A percentile compares a stretch with the other conserved stretches of the same genome.
Conservation (phyloP, 768 basidiomycete species). For the Tylopilus sp. region DNA sequence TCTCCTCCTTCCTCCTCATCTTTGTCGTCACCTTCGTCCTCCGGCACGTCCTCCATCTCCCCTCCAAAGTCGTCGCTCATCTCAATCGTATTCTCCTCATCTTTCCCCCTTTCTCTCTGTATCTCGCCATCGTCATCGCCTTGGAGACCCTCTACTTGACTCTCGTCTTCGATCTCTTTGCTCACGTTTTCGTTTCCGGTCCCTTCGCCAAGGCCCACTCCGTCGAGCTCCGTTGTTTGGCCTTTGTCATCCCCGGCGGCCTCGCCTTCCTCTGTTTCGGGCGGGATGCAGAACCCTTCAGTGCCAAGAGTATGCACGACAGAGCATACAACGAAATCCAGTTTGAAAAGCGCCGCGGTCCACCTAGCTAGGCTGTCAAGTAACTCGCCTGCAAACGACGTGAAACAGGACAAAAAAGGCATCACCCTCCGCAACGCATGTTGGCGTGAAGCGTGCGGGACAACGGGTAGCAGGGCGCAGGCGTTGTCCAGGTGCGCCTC, state of each 20-base stretch:
- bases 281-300: slow-evolving; percentile 92
- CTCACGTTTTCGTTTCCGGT: slow-evolving; percentile 83
- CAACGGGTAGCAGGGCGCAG: slow-evolving; percentile 37
- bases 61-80: slow-evolving; percentile 91
- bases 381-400: slow-evolving; percentile 52
- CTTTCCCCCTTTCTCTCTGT: slow-evolving; percentile 40
- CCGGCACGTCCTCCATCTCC: slow-evolving; percentile 75
- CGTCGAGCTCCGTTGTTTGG: slow-evolving; percentile 50
- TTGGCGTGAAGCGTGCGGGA: slow-evolving; percentile 32
- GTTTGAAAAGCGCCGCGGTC: slow-evolving; percentile 79
- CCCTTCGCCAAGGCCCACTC: slow-evolving; percentile 88
- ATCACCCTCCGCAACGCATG: slow-evolving; percentile 44
- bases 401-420: slow-evolving; percentile 74
- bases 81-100: slow-evolving; percentile 79
- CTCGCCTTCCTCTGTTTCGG: slow-evolving; percentile 60
- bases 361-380: slow-evolving; percentile 57
- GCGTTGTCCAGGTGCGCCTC: slow-evolving; percentile 38
- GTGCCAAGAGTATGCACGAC: slow-evolving; percentile 69
- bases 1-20: slow-evolving; percentile 47
- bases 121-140: slow-evolving; percentile 49
- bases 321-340: slow-evolving; percentile 73
- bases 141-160: slow-evolving; percentile 91
- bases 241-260: slow-evolving; percentile 43
- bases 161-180: slow-evolving; percentile 94
- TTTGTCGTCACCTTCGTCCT: slow-evolving; percentile 43